Base-by-base conservation (phyloP, 768 basidiomycete genomes). In the Macrolepiota dolichaula region DNA sequence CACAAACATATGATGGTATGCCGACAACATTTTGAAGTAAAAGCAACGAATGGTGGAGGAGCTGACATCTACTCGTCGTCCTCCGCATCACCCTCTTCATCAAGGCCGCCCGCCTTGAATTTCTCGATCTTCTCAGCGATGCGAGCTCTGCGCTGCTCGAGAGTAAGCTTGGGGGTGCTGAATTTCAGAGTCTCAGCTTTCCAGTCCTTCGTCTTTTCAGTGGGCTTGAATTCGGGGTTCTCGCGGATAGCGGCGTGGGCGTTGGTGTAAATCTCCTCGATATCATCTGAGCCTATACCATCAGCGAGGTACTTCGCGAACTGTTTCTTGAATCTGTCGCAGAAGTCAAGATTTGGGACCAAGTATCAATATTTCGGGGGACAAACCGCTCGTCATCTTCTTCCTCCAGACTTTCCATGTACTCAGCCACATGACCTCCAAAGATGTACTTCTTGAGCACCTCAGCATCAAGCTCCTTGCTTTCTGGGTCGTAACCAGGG, bases 331-430 rank as follows among this genome's bases (percentile, higher is more conserved):
- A 96, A 96, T 69, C 92, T 94, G 57, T 37, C 29, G 46, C 4
- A 53, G 24, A 42, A n/a, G 12, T 37, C 36, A 46, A 62, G 63
- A 38, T 27, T 66, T 35, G 55, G 51, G 15, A n/a, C 2, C 15
- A 2, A 24, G 59, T 11, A 53, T 22, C 13, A 57, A 49, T 29
- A 22, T 15, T n/a, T n/a, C 35, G 53, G 53, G 36, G 27, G 11
- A 72, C 83, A 63, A 67, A 87, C 87, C 95, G 85, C 79, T 98
- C 96, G 69, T 98, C 97, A 72, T 99, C 97, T 81, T 99, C 97
- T 84, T 99, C 97, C 80, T 99, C 97, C 57, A 98, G 80, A 60
- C 88, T 91, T 80, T 98, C 93, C 97, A 99, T 99, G 84, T 98
- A 99, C 79, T 98, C 97, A 54, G 97, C 94, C 60, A 99, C 90